Percentiles rank a stretch among this genome's conserved stretches.
Conservation (phyloP, 768 basidiomycete species). For the Phylloporus arenicola region DNA sequence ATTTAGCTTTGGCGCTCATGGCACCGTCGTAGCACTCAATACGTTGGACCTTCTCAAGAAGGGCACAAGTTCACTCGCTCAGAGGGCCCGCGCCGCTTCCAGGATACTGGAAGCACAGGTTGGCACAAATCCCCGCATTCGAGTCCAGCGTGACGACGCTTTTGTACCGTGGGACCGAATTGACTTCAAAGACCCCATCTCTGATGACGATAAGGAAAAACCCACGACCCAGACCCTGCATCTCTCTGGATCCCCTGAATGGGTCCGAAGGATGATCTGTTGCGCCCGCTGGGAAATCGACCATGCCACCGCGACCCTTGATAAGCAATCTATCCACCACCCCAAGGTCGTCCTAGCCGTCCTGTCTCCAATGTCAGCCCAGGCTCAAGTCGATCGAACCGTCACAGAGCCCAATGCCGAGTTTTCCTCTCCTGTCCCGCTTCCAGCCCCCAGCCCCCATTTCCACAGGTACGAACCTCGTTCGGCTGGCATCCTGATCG, state of each 20-base stretch:
- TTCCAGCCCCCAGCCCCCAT: constrained; percentile 54
- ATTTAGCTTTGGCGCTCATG: constrained; percentile 5
- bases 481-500: constrained; percentile 56
- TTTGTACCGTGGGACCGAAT: constrained; percentile 80
- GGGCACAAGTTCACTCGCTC: constrained; percentile 70
- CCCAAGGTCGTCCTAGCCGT: constrained; percentile 63
- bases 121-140: constrained; percentile 73
- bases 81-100: constrained; percentile 81
- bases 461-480: constrained; percentile 59
- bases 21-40: constrained; percentile 59
- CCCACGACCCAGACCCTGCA: constrained; percentile 20
- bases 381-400: constrained; percentile 23
- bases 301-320: constrained; percentile 36
- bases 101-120: constrained; percentile 86
- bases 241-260: constrained; percentile 58
- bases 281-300: constrained; percentile 75
- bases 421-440: constrained; percentile 51
- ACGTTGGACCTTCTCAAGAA: constrained; percentile 93
- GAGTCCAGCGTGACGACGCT: constrained; percentile 77
- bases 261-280: constrained; percentile 80
- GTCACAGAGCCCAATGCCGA: constrained; percentile 18
- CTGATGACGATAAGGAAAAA: constrained; percentile 23
- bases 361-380: constrained; percentile 30
- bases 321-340: constrained; percentile 16
- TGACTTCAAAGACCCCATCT: constrained; percentile 38